Evolutionary conservation across 768 basidiomycete species (phyloP).

Genomic region (Psilocybe sp.): DNA sequence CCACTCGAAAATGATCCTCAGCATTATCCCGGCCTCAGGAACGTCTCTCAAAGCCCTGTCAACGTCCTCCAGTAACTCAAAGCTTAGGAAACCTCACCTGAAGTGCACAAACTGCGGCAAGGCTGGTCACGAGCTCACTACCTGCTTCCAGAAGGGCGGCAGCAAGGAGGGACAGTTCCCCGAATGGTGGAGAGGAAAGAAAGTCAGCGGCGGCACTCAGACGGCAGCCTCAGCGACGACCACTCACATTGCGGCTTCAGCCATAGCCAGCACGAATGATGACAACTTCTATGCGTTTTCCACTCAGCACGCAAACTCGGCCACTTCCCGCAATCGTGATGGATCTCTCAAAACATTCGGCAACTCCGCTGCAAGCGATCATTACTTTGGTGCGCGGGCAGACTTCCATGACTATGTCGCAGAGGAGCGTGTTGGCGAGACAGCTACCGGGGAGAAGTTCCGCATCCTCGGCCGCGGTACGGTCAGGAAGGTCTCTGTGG

Average conservation of each 20-base stretch:
- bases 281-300: background rate
- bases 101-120: slow-evolving; percentile 19
- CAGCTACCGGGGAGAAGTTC: slow-evolving; percentile 11
- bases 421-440: background rate
- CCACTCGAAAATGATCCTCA: slow-evolving; percentile 2
- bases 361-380: slow-evolving; percentile 19
- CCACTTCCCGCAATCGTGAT: too few species aligned
- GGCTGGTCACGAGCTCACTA: slow-evolving; percentile 18
- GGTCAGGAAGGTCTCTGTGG: slow-evolving; percentile 5
- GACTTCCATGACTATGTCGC: slow-evolving; percentile 16
- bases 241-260: background rate
- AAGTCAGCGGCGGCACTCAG: too few species aligned
- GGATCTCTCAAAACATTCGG: background rate
- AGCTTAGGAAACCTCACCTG: background rate
- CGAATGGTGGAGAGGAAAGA: background rate
- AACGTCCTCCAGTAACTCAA: background rate
- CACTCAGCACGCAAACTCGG: background rate
- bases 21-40: background rate
- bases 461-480: slow-evolving; percentile 16
- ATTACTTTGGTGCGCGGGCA: slow-evolving; percentile 14
- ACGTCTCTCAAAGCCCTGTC: background rate
- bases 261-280: background rate
- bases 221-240: background rate
- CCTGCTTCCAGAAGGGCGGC: slow-evolving; percentile 31
- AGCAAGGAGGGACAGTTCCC: slow-evolving; percentile 35